Conservation (phyloP, 2,329 filamentous ascomycete genomes). For the Aphanoascus verrucosus region DNA sequence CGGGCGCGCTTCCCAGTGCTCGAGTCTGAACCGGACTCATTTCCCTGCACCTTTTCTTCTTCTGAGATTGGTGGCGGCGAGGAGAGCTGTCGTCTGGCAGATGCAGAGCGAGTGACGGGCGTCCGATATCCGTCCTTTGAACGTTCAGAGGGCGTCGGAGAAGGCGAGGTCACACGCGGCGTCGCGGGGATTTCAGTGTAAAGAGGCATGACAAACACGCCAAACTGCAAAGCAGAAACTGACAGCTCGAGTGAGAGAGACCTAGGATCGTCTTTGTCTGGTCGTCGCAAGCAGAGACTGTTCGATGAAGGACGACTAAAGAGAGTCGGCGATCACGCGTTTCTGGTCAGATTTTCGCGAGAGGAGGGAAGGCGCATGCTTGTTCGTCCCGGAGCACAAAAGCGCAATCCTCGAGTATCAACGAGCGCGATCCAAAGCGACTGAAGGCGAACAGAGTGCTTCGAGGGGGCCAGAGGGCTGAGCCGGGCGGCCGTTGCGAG, state of each 20-base stretch:
- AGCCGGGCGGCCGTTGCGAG: too few relatives aligned
- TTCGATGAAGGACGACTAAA: constrained; percentile 20
- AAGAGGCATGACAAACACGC: constrained; percentile 33
- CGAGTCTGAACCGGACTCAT: constrained; percentile 43
- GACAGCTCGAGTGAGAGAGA: too few relatives aligned
- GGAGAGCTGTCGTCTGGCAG: constrained; percentile 44
- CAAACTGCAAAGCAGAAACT: background rate
- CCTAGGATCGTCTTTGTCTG: background rate
- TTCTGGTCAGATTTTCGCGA: background rate
- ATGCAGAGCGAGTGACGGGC: constrained; percentile 65
- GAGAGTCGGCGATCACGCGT: background rate
- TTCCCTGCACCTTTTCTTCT: constrained; percentile 42
- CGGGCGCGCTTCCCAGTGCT: constrained; percentile 49
- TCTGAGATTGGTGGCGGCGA: constrained; percentile 54
- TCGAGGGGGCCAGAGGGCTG: too few relatives aligned
- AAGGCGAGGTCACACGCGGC: constrained; percentile 81
- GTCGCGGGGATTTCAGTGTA: constrained; percentile 58
- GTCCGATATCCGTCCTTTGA: constrained; percentile 55
- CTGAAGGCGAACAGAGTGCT: too few relatives aligned
- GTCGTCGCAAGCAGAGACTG: constrained; percentile 5
- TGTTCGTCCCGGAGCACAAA: background rate
- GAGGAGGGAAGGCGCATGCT: background rate
- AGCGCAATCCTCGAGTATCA: too few relatives aligned
- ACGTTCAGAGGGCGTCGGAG: constrained; percentile 54
- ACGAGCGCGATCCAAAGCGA: too few relatives aligned